Evolutionary conservation across 1,139 yeast species (phyloP).

Genomic region (Nakaseomyces sp.): DNA sequence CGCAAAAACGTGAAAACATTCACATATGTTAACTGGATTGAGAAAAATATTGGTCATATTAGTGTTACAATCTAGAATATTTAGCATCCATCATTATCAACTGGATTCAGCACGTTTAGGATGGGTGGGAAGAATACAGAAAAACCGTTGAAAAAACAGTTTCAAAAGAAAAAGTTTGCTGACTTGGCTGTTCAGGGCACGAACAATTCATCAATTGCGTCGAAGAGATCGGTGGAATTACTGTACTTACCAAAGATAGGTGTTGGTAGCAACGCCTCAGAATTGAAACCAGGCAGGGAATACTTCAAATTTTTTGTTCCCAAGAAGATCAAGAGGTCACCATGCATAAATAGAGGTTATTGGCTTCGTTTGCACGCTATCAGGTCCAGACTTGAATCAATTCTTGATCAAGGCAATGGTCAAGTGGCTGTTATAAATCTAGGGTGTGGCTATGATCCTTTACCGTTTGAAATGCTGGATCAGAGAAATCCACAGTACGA

Average conservation of each 20-base stretch:
- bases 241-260: slow-evolving; percentile 43
- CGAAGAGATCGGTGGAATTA: slow-evolving; percentile 71
- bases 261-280: slow-evolving; percentile 12
- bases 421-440: slow-evolving; percentile 47
- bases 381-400: slow-evolving; percentile 43
- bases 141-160: slow-evolving; percentile 1
- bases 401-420: slow-evolving; percentile 22
- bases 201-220: slow-evolving; percentile 73
- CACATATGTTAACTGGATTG: no score
- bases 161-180: slow-evolving; percentile 24
- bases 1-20: no score
- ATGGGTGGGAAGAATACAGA: not conserved
- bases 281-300: slow-evolving; percentile 27
- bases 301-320: slow-evolving; percentile 64
- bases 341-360: slow-evolving; percentile 75
- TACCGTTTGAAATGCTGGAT: slow-evolving; percentile 60
- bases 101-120: no score
- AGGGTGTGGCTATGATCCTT: slow-evolving; percentile 78
- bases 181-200: slow-evolving; percentile 72
- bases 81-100: no score
- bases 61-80: no score
- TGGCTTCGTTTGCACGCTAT: slow-evolving; percentile 77
- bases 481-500: slow-evolving; percentile 22
- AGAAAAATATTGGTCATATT: no score
- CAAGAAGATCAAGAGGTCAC: slow-evolving; percentile 56